Evolutionary conservation across 495 filamentous ascomycete species (phyloP).

Genomic region (Penicillium longicatenatum): DNA sequence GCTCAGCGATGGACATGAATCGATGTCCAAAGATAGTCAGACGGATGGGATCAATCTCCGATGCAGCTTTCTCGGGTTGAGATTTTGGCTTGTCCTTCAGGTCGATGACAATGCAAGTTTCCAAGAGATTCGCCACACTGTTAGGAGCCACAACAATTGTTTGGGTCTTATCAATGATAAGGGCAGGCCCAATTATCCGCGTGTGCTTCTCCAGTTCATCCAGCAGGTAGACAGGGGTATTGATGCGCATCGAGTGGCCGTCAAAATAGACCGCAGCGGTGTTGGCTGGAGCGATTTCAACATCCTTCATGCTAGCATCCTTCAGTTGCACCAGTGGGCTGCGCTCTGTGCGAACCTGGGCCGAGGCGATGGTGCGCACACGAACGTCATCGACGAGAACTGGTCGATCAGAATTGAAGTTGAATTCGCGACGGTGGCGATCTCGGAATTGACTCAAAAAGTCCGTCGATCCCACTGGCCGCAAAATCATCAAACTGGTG

Average conservation of each 20-base stretch:
- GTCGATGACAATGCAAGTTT: constrained; percentile 53
- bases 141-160: constrained; percentile 90
- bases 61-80: constrained; percentile 52
- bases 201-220: constrained; percentile 76
- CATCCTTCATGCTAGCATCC: constrained; percentile 33
- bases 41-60: constrained; percentile 75
- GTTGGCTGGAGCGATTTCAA: constrained; percentile 29
- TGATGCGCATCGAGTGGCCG: constrained; percentile 66
- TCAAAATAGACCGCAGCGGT: constrained; percentile 51
- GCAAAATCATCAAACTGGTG: constrained; percentile 54
- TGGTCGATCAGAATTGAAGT: constrained; percentile 51
- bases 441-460: constrained; percentile 48
- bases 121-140: constrained; percentile 53
- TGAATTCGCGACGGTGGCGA: constrained; percentile 54
- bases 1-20: constrained; percentile 99
- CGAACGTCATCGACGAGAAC: constrained; percentile 57
- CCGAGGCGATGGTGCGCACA: constrained; percentile 48
- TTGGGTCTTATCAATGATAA: constrained; percentile 93
- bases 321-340: constrained; percentile 44
- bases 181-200: constrained; percentile 79
- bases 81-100: constrained; percentile 41
- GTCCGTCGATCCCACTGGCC: constrained; percentile 40
- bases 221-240: constrained; percentile 85
- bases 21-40: constrained; percentile 94
- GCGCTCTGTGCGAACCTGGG: constrained; percentile 43